Conservation (phyloP, 2,329 filamentous ascomycete genomes). For the Cryphonectria naterciae region DNA sequence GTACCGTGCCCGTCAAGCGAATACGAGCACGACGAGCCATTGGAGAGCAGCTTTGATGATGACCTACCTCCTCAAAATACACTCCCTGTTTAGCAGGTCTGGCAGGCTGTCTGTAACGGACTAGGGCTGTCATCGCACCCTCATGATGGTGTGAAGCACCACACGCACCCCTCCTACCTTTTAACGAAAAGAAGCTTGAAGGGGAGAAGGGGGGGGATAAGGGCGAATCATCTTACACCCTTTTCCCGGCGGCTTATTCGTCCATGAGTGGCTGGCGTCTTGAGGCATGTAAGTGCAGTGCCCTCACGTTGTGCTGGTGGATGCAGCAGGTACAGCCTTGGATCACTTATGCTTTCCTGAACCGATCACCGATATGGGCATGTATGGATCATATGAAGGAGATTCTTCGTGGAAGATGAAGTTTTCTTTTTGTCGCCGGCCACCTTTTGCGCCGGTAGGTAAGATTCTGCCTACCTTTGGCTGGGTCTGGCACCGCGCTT, state of each 20-base stretch:
- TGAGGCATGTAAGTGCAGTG: not conserved
- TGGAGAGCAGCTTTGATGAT: not conserved
- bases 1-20: not conserved
- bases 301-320: not conserved
- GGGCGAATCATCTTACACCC: conserved; percentile 28
- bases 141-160: not conserved
- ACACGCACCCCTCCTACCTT: no score
- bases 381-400: not conserved
- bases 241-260: not conserved
- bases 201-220: not conserved
- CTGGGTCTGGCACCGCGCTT: not conserved
- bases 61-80: not conserved
- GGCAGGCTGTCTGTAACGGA: not conserved
- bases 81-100: not conserved
- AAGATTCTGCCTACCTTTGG: not conserved
- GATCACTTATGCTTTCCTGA: not conserved
- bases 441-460: not conserved
- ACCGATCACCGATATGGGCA: not conserved
- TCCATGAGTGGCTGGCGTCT: not conserved
- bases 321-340: not conserved
- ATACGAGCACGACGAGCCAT: not conserved
- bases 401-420: not conserved
- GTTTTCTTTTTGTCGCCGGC: not conserved
- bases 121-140: not conserved
- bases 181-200: not conserved